phyloP scores from a whole-genome alignment of 768 basidiomycete species.

The Agaricus sinodeliciosus region DNA sequence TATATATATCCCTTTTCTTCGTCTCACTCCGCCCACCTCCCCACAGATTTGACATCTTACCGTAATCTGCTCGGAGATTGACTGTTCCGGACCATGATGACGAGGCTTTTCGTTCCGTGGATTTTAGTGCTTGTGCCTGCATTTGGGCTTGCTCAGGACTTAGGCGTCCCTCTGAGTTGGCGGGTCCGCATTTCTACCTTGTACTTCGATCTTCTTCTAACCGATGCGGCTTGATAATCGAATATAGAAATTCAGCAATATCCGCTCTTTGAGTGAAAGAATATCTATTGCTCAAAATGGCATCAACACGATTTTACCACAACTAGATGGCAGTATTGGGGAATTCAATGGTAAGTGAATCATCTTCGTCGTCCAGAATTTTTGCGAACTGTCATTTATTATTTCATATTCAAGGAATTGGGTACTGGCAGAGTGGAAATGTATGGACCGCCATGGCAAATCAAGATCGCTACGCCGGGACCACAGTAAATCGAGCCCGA shows the following conservation, averaged over 20 bases:
- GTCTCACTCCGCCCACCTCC: too few species aligned
- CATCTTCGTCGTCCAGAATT: not conserved
- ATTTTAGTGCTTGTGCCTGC: not conserved
- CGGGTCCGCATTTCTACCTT: constrained; percentile 24
- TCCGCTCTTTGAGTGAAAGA: constrained; percentile 29
- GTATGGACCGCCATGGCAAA: constrained; percentile 46
- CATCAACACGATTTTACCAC: constrained; percentile 33
- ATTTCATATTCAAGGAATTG: constrained; percentile 28
- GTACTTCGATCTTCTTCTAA: not conserved
- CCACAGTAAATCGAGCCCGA: constrained; percentile 26
- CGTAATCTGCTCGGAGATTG: too few species aligned
- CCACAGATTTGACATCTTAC: too few species aligned
- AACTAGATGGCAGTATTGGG: constrained; percentile 27
- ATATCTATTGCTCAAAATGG: constrained; percentile 35
- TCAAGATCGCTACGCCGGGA: constrained; percentile 33
- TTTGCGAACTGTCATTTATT: not conserved
- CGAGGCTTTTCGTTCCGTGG: not conserved
- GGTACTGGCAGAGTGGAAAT: constrained; percentile 49
- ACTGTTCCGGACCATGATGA: not conserved
- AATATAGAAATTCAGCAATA: constrained; percentile 34
- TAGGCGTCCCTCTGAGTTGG: constrained; percentile 37
- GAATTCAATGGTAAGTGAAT: constrained; percentile 34
- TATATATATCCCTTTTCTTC: too few species aligned
- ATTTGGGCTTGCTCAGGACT: constrained; percentile 25
- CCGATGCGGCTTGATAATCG: not conserved